Evolutionary conservation across 2,329 filamentous ascomycete species (phyloP), one percentile per base, ranked within the genome.

Genomic region (Dendryphion nanum): DNA sequence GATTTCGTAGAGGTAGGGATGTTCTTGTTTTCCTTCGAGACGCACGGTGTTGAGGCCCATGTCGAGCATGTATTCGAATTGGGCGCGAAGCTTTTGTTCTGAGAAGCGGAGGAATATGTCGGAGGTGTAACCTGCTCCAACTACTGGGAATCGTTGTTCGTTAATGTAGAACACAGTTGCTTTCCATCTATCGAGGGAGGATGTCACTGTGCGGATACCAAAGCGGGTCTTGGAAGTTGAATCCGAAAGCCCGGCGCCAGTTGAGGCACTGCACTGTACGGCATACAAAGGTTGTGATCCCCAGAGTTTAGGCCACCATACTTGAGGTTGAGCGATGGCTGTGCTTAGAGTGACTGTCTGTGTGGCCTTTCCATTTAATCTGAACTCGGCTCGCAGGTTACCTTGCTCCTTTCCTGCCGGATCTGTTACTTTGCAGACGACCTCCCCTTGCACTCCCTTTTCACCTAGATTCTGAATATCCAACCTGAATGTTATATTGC

Each of bases 261-360:
- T 49, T 3, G 49, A 53, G 3, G 56, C 54, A 4, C 51, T 58
- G 32, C 66, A 60, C 7, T 54, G 42, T 1, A 64, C 53, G 1
- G 42, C 64, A 43, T 81, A 80, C 5, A 81, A 54, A 0, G 75
- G 75, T 47, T 81, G 80, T 0, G 61, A 47, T 2, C 80, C 80
- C 79, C 79, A 83, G 34, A 69, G 63, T 28, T 68, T 72, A 0
- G 81, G 79, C 79, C 79, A 83, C 81, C 81, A 84, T 10, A 82
- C 66, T 10, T 70, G 48, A 0, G 78, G 74, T 1, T 71, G 59
- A 1, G 61, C 35, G 10, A 82, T 44, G 1, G 53, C 51, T 1
- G 64, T 55, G 2, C 54, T 49, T 1, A 78, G 41, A 1, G 55
- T 48, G 0, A 78, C 37, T 1, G 72, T 69, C 6, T 59, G 63